Evolutionary conservation across 495 filamentous ascomycete species (phyloP).

Genomic region (Penicillium mononematosum): DNA sequence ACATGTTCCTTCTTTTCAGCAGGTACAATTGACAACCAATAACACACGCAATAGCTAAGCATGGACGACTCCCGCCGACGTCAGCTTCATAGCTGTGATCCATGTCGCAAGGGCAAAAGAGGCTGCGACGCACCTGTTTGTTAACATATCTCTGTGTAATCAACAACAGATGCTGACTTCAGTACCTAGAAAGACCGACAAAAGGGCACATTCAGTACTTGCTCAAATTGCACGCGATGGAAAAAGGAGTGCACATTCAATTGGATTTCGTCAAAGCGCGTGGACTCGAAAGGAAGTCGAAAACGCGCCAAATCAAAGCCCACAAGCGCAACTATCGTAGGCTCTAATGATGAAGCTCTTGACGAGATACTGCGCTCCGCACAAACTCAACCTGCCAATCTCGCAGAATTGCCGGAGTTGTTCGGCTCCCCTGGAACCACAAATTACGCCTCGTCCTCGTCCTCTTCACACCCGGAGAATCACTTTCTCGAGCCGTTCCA

Average conservation of each 20-base stretch:
- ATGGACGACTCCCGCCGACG: conserved; percentile 21
- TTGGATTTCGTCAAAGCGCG: conserved; percentile 20
- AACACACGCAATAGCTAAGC: not conserved
- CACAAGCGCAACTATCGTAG: not conserved
- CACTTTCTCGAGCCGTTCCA: not conserved
- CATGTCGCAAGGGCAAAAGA: conserved; percentile 45
- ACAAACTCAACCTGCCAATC: conserved; percentile 4
- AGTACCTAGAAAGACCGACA: conserved; percentile 14
- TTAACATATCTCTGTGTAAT: not conserved
- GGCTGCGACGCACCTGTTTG: conserved; percentile 40
- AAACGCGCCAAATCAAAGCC: not conserved
- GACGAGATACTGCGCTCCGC: conserved; percentile 11
- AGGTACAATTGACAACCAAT: too few species aligned
- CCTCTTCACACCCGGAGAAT: conserved; percentile 4
- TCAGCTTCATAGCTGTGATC: conserved; percentile 46
- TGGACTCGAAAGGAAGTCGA: conserved; percentile 8
- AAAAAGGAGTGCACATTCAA: conserved; percentile 36
- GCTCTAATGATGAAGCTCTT: not conserved
- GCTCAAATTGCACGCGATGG: conserved; percentile 29
- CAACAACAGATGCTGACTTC: conserved; percentile 6
- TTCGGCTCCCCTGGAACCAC: not conserved
- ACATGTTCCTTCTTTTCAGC: not conserved
- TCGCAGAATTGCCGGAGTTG: not conserved
- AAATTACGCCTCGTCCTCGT: conserved; percentile 2
- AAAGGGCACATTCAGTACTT: conserved; percentile 17